Base-by-base conservation (phyloP, 805 yeast genomes). In the Blastobotrys mokoenaii region DNA sequence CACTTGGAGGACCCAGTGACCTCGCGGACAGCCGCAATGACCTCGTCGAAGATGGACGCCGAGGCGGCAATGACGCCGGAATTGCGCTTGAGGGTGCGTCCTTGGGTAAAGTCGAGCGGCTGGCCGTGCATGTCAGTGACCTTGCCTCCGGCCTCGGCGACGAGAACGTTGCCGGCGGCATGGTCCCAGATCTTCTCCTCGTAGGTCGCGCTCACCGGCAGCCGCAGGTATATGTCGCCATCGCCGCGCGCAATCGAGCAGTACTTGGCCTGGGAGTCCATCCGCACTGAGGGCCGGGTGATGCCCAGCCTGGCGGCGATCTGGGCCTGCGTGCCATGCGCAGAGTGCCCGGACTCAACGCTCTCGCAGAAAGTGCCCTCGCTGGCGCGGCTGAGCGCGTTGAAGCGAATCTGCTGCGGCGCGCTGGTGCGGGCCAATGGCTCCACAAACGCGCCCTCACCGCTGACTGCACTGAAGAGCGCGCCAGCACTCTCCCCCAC, bases 161-260 rank as follows among this genome's bases (percentile, higher is more conserved):
- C 80, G 49, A 93, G 73, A 11, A 90, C 71, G 57, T 84, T 82
- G 2, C 98, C 99, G 1, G 97, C 94, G 15, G 97, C 97, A 63
- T 93, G 99, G 65, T 93, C 99, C 97, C 98, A 93, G 49, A 93
- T 88, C 65, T 93, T 93, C 62, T 93, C 99, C 56, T 85, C 75
- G 62, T 89, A 93, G 2, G 74, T 65, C 43, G 78, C 70, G 52
- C 74, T 79, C 39, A 81, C 77, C 11, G 99, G 99, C 47, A 94
- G 67, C 54, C 99, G 80, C 49, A 93, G 70, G 57, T 94, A 93
- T 11, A 93, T 75, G 56, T 93, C 97, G 2, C 96, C 97, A 46
- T 83, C 82, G 31, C 98, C 98, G 51, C 82, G 74, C 9, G 97
- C 80, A 39, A 93, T 72, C 12, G 89, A 78, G 68, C 97, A 90